Evolutionary conservation across 345 rosid species (phyloP).

Genomic region (Gossypium anomalum): DNA sequence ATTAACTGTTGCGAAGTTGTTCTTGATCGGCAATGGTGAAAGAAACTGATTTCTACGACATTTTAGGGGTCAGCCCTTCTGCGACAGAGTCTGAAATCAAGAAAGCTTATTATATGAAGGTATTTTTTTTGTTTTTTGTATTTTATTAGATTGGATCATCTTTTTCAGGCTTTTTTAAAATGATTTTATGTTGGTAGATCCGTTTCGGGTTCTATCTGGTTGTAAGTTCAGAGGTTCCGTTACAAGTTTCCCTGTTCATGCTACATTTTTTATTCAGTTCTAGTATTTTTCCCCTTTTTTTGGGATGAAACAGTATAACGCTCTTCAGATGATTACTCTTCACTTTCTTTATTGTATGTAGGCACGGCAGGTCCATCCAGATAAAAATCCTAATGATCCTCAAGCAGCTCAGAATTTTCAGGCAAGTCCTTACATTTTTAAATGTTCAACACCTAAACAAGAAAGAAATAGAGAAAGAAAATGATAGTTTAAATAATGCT

Average conservation of each 20-base stretch:
- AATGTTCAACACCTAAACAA: neutral
- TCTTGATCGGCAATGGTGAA: slow-evolving; percentile 56
- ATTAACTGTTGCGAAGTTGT: neutral
- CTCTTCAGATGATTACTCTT: neutral
- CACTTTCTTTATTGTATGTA: slow-evolving; percentile 27
- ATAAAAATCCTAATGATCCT: slow-evolving; percentile 91
- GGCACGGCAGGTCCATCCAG: slow-evolving; percentile 99
- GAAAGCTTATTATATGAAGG: slow-evolving; percentile 95
- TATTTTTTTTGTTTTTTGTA: slow-evolving; percentile 19
- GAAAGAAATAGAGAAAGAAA: neutral
- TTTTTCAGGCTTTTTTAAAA: neutral
- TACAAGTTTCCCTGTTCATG: neutral
- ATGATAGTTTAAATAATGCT: neutral
- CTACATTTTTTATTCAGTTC: neutral
- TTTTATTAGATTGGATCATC: neutral
- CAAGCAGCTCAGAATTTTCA: slow-evolving; percentile 87
- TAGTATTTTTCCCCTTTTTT: neutral
- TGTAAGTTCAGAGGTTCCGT: neutral
- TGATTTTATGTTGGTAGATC: neutral
- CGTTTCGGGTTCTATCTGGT: neutral
- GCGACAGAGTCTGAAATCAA: slow-evolving; percentile 94
- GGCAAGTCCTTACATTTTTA: slow-evolving; percentile 36
- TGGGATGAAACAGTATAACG: neutral
- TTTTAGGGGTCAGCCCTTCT: slow-evolving; percentile 82
- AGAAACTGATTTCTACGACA: slow-evolving; percentile 94